Conservation (phyloP, 352 stramenopile species). For the Ophiocytium majus region DNA sequence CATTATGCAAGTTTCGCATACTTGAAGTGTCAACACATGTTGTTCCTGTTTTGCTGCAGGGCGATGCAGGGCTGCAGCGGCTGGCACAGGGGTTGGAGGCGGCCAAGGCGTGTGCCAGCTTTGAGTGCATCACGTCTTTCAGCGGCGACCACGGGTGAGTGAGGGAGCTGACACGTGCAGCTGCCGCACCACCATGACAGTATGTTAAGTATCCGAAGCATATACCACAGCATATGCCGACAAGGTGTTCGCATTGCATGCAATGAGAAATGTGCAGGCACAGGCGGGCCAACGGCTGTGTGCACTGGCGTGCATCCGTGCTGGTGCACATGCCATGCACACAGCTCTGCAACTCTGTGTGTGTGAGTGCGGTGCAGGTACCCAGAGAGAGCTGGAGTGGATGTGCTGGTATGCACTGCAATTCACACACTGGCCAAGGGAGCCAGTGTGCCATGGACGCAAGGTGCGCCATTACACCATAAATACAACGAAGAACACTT, state of each 20-base stretch:
- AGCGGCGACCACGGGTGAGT: constrained; percentile 24
- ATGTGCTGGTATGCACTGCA: constrained; percentile 24
- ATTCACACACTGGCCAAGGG: neutral
- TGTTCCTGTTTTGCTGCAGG: too few relatives aligned
- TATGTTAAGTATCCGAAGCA: too few relatives aligned
- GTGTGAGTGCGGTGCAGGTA: constrained; percentile 17
- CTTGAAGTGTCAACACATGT: too few relatives aligned
- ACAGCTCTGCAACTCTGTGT: neutral
- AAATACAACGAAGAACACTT: too few relatives aligned
- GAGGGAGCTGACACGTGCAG: too few relatives aligned
- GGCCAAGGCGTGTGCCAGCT: neutral
- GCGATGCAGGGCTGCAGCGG: neutral
- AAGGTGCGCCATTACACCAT: constrained; percentile 1
- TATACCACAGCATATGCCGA: too few relatives aligned
- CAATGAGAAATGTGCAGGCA: constrained; percentile 12
- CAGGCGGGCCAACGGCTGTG: too few relatives aligned
- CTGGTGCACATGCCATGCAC: neutral
- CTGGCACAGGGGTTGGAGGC: neutral
- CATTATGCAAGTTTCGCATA: too few relatives aligned
- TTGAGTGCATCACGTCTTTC: constrained; percentile 27
- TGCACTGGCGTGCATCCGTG: too few relatives aligned
- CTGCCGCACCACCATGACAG: too few relatives aligned
- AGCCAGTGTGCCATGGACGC: constrained; percentile 12
- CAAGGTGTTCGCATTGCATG: too few relatives aligned
- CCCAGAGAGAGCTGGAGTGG: neutral